phyloP scores from a whole-genome alignment of 2,329 filamentous ascomycete species.

The Ophiostoma ips region DNA sequence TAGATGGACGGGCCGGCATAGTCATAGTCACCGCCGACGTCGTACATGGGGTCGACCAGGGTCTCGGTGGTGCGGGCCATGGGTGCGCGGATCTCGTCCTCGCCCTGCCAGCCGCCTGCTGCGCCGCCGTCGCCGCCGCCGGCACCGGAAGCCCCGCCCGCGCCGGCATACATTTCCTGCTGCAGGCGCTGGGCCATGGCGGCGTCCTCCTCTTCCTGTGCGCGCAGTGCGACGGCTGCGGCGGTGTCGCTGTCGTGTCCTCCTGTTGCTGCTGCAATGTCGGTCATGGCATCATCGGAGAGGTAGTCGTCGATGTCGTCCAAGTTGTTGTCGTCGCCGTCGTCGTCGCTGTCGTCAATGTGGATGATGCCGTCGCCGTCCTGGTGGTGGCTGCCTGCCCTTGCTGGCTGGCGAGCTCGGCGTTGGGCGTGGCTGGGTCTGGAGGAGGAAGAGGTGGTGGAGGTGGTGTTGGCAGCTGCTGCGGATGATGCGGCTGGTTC shows the following conservation, averaged over 20 bases:
- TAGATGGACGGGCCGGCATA: conserved; percentile 31
- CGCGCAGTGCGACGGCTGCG: conserved; percentile 29
- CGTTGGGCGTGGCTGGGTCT: no score
- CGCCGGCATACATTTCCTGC: conserved; percentile 62
- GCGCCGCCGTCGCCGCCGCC: background rate
- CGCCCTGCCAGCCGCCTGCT: conserved; percentile 2
- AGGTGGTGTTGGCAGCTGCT: no score
- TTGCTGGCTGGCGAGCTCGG: background rate
- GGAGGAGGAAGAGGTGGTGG: no score
- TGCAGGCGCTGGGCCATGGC: conserved; percentile 85
- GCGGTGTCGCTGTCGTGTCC: conserved; percentile 21
- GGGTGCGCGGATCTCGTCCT: conserved; percentile 67
- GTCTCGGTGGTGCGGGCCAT: conserved; percentile 88
- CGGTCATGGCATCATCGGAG: conserved; percentile 17
- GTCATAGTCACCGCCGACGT: conserved; percentile 29
- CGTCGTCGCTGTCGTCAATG: conserved; percentile 34
- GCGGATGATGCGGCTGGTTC: background rate
- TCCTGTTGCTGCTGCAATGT: conserved; percentile 24
- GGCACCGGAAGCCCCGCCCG: background rate
- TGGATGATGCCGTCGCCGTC: conserved; percentile 51
- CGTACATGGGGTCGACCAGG: conserved; percentile 58
- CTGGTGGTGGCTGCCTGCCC: conserved; percentile 16
- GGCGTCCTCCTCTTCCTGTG: conserved; percentile 72
- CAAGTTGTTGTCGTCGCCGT: conserved; percentile 29
- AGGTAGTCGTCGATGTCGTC: conserved; percentile 23